Evolutionary conservation across 495 filamentous ascomycete genomes (phyloP).

Genomic region (Penicillium paxilli): DNA sequence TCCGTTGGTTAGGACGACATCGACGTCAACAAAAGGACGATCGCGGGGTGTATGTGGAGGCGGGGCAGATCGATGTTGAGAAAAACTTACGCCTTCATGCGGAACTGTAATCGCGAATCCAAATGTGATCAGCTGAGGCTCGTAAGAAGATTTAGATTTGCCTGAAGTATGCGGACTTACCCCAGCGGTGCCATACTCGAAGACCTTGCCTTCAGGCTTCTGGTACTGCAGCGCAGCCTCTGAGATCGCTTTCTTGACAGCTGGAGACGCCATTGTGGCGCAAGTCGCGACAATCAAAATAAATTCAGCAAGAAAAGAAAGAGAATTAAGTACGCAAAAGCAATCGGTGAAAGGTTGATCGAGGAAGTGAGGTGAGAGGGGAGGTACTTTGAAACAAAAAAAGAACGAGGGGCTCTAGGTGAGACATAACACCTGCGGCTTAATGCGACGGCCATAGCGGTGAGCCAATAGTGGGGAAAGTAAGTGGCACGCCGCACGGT

Average conservation of each 20-base stretch:
- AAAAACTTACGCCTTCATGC: slow-evolving; percentile 71
- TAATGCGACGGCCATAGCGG: slow-evolving; percentile 37
- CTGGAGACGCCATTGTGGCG: slow-evolving; percentile 48
- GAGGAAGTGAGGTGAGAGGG: slow-evolving; percentile 6
- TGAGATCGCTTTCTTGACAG: slow-evolving; percentile 45
- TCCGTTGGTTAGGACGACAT: slow-evolving; percentile 24
- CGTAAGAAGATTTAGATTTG: slow-evolving; percentile 4
- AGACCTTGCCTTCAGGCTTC: slow-evolving; percentile 68
- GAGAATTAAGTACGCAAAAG: not conserved
- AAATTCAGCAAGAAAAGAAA: not conserved
- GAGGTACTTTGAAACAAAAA: slow-evolving; percentile 26
- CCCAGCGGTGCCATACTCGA: slow-evolving; percentile 94
- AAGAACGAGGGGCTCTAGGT: slow-evolving; percentile 28
- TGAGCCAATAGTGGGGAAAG: slow-evolving; percentile 28
- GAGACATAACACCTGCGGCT: slow-evolving; percentile 29
- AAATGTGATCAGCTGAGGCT: slow-evolving; percentile 19
- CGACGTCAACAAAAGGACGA: slow-evolving; percentile 33
- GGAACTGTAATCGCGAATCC: slow-evolving; percentile 53
- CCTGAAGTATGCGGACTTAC: slow-evolving; percentile 45
- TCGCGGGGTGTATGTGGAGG: slow-evolving; percentile 38
- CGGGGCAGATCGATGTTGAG: slow-evolving; percentile 34
- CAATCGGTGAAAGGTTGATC: slow-evolving; percentile 2
- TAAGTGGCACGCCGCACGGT: not conserved
- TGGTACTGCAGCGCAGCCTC: slow-evolving; percentile 51
- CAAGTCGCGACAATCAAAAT: slow-evolving; percentile 15